Conservation (phyloP, 306 rosid species). For the Rubus parviflorus region DNA sequence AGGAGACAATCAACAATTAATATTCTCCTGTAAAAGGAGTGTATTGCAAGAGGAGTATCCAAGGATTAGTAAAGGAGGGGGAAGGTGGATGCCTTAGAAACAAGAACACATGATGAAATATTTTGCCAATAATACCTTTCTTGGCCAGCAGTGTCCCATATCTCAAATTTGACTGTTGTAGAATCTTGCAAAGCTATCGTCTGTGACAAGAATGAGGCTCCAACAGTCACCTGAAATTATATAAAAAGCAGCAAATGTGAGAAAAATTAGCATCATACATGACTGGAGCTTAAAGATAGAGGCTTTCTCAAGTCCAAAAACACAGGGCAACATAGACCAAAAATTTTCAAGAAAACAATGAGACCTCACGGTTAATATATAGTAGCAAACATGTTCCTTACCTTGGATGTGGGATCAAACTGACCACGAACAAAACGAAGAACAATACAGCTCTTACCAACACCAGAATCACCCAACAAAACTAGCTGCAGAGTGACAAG, state of each 20-base stretch:
- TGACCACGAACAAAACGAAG: conserved; percentile 98
- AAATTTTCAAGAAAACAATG: background rate
- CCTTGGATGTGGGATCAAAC: conserved; percentile 99
- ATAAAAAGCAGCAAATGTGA: conserved; percentile 27
- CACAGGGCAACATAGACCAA: conserved; percentile 1
- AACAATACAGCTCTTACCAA: conserved; percentile 99
- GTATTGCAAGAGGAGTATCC: conserved; percentile 1
- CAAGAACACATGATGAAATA: background rate
- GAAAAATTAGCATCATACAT: conserved; percentile 13
- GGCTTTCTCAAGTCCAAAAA: background rate
- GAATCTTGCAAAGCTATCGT: conserved; percentile 99
- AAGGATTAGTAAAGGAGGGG: conserved; percentile 10
- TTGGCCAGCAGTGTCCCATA: conserved; percentile 99
- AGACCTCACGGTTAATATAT: background rate
- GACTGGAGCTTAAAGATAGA: background rate
- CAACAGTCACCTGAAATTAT: conserved; percentile 88
- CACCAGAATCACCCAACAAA: conserved; percentile 98
- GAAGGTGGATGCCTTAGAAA: conserved; percentile 5
- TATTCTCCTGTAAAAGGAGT: conserved; percentile 12
- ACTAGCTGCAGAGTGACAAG: conserved; percentile 66
- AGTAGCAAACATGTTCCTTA: conserved; percentile 31
- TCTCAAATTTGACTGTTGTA: conserved; percentile 97
- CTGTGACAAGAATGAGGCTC: conserved; percentile 98
- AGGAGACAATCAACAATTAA: conserved; percentile 28
- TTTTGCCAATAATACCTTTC: conserved; percentile 64